phyloP scores from a whole-genome alignment of 495 filamentous ascomycete species.

The Penicillium diatomitis region DNA sequence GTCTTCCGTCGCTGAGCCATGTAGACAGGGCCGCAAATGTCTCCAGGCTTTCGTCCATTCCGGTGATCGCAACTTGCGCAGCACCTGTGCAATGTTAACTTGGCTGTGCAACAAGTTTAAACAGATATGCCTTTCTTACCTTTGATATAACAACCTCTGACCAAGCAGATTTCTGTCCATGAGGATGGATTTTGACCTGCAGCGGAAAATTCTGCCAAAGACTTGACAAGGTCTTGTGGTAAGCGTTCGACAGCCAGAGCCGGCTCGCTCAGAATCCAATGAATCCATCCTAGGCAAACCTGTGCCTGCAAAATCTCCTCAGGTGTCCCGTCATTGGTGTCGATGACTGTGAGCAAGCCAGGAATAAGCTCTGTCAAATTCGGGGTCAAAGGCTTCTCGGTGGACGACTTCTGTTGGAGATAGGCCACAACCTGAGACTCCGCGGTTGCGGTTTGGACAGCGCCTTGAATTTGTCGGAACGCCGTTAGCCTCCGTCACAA shows the following conservation, averaged over 20 bases:
- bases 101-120: no score
- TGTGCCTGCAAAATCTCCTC: conserved; percentile 74
- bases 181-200: conserved; percentile 41
- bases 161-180: conserved; percentile 72
- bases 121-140: conserved; percentile 28
- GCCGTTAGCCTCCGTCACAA: conserved; percentile 8
- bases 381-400: conserved; percentile 35
- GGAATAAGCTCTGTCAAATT: conserved; percentile 55
- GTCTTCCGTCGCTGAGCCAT: conserved; percentile 39
- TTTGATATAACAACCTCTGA: conserved; percentile 69
- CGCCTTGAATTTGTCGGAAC: conserved; percentile 41
- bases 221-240: conserved; percentile 50
- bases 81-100: conserved; percentile 29
- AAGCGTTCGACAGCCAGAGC: conserved; percentile 49
- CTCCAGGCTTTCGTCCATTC: conserved; percentile 47
- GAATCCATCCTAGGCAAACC: conserved; percentile 74
- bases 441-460: conserved; percentile 63
- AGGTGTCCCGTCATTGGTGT: conserved; percentile 43
- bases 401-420: conserved; percentile 25
- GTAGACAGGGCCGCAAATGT: conserved; percentile 55
- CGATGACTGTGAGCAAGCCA: conserved; percentile 53
- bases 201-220: conserved; percentile 36
- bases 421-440: conserved; percentile 56
- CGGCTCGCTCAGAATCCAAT: conserved; percentile 65
- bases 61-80: conserved; percentile 50